These are phyloP conservation scores for Phaeosphaeriaceae sp. DNA, from an alignment of 2,329 filamentous ascomycete species.

Conservation along the genomic window DNA sequence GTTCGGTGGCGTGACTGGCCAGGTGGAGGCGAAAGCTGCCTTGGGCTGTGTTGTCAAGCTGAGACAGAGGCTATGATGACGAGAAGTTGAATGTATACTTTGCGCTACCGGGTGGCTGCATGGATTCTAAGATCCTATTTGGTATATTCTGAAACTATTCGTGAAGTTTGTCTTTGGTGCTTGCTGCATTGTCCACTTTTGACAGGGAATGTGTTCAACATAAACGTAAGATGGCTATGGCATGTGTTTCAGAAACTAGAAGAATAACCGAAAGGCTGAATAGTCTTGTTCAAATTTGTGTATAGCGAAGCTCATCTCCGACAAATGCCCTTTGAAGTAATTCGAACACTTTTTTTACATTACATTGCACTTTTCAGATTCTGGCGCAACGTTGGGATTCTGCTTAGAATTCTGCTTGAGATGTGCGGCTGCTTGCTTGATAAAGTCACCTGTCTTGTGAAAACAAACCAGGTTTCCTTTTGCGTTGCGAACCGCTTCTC, in stretches of 20 bases:
- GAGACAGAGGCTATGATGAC: not conserved
- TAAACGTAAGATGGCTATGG: too few species aligned
- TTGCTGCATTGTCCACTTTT: too few species aligned
- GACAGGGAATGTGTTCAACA: too few species aligned
- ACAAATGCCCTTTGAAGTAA: not conserved
- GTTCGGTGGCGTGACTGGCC: too few species aligned
- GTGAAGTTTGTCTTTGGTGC: too few species aligned
- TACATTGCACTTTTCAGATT: slow-evolving; percentile 23
- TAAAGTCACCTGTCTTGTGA: slow-evolving; percentile 45
- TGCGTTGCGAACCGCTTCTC: slow-evolving; percentile 40
- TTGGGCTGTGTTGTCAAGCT: not conserved
- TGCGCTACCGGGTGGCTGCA: not conserved
- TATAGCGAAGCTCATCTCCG: too few species aligned
- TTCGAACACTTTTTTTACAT: slow-evolving; percentile 17
- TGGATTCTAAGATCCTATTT: too few species aligned
- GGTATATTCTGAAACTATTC: too few species aligned
- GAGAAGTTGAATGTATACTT: not conserved
- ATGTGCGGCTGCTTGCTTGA: slow-evolving; percentile 41
- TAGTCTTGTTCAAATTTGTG: too few species aligned
- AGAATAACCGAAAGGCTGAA: too few species aligned
- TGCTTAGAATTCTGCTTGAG: slow-evolving; percentile 32
- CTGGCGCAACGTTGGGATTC: slow-evolving; percentile 29
- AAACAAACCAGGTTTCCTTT: slow-evolving; percentile 45
- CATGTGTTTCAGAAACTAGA: too few species aligned
- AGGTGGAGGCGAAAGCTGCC: not conserved